Evolutionary conservation across 1,284 basidiomycete species (phyloP).

Genomic region (Neonothopanus nambi): DNA sequence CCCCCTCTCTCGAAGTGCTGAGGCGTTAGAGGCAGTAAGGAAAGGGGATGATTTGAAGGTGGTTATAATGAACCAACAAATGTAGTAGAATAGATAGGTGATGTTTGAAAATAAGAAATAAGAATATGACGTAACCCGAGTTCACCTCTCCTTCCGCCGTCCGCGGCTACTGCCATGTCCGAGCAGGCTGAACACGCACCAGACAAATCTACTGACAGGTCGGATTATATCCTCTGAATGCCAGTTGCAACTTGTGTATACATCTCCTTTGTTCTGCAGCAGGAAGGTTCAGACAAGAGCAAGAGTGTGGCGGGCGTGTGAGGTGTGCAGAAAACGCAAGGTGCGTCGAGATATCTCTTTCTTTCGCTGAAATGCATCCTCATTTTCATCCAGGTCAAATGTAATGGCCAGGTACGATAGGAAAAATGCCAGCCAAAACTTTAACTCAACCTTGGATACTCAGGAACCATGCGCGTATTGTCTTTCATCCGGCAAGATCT

Average conservation of each 20-base stretch:
- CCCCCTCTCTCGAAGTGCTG: slow-evolving; percentile 18
- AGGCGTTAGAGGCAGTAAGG: slow-evolving; percentile 22
- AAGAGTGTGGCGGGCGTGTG: slow-evolving; percentile 21
- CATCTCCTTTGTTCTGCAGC: not conserved
- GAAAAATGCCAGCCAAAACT: not conserved
- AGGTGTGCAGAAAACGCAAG: slow-evolving; percentile 9
- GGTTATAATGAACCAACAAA: slow-evolving; percentile 22
- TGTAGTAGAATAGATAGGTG: too few species aligned
- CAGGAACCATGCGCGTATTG: slow-evolving; percentile 24
- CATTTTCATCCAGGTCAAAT: slow-evolving; percentile 15
- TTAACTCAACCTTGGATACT: not conserved
- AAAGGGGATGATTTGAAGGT: slow-evolving; percentile 23
- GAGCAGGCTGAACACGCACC: too few species aligned
- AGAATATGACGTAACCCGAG: too few species aligned
- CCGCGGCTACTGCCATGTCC: slow-evolving; percentile 1
- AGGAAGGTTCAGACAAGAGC: slow-evolving; percentile 8
- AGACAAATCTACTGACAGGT: slow-evolving; percentile 7
- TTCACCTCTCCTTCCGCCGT: not conserved
- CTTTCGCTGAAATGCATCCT: slow-evolving; percentile 1
- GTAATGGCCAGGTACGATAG: slow-evolving; percentile 19
- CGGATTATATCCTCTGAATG: not conserved
- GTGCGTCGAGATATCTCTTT: not conserved
- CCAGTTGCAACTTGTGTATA: not conserved
- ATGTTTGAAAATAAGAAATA: too few species aligned
- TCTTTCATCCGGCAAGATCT: slow-evolving; percentile 20